Percentiles rank a stretch among this genome's conserved stretches.
These are phyloP conservation scores for Takakia lepidozioides DNA, from an alignment of 225 moss, liverwort and hornwort species.

Conservation along the genomic window DNA sequence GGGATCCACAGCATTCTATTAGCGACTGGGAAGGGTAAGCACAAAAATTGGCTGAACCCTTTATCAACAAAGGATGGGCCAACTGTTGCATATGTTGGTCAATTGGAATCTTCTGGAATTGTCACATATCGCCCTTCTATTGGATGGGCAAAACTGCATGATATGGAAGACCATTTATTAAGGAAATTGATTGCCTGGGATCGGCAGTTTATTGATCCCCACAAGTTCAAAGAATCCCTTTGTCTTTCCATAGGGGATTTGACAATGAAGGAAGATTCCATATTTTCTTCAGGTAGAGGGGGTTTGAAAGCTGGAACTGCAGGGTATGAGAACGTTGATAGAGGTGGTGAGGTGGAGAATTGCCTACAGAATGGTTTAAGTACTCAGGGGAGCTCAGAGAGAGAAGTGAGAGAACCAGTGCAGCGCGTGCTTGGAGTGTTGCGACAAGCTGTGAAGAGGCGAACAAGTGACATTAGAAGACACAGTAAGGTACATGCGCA, in stretches of 20 bases:
- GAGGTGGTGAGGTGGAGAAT: background rate
- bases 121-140: too few species aligned
- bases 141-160: slow-evolving; percentile 42
- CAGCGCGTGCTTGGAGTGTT: slow-evolving; percentile 39
- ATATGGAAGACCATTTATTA: slow-evolving; percentile 64
- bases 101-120: too few species aligned
- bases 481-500: slow-evolving; percentile 14
- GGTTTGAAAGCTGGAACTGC: too few species aligned
- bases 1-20: slow-evolving; percentile 66
- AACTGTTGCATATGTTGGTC: background rate
- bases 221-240: slow-evolving; percentile 4
- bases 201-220: slow-evolving; percentile 43
- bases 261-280: background rate
- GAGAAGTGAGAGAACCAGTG: slow-evolving; percentile 14
- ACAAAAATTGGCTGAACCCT: too few species aligned
- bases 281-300: too few species aligned
- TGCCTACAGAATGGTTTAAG: background rate
- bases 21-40: background rate
- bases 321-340: too few species aligned
- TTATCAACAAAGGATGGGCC: too few species aligned
- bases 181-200: slow-evolving; percentile 60
- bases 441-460: slow-evolving; percentile 55
- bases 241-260: background rate
- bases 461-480: slow-evolving; percentile 47
- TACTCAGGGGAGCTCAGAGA: background rate